Evolutionary conservation across 2,329 filamentous ascomycete species (phyloP).

Genomic region (Blumeriella jaapii): DNA sequence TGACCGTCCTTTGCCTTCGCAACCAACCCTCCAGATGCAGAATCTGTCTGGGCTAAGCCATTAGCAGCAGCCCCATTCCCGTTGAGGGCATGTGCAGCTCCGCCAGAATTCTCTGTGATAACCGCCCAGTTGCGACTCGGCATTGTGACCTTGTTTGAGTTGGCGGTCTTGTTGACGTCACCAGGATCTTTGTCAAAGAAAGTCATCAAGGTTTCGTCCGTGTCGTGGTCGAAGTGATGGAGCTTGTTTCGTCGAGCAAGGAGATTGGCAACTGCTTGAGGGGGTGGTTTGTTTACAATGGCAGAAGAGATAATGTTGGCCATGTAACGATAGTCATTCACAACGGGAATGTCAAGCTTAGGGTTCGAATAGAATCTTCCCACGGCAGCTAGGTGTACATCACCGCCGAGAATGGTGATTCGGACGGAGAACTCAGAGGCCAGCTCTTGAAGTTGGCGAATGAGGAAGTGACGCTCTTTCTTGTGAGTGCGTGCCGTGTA

Average conservation of each 20-base stretch:
- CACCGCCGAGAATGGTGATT: constrained; percentile 84
- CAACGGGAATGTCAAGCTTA: constrained; percentile 61
- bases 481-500: constrained; percentile 92
- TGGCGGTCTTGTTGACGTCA: constrained; percentile 57
- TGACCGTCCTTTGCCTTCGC: constrained; percentile 52
- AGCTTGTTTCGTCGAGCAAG: constrained; percentile 83
- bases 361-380: constrained; percentile 93
- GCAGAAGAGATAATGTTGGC: constrained; percentile 88
- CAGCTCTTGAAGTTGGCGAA: constrained; percentile 73
- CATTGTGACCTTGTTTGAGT: constrained; percentile 77
- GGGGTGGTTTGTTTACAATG: constrained; percentile 90
- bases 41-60: constrained; percentile 2
- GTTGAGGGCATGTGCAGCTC: constrained; percentile 28
- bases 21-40: constrained; percentile 11
- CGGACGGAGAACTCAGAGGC: constrained; percentile 80
- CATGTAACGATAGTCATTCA: constrained; percentile 88
- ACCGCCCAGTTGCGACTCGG: constrained; percentile 88
- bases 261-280: constrained; percentile 77
- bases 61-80: constrained; percentile 31
- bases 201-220: constrained; percentile 87
- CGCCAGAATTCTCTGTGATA: constrained; percentile 77
- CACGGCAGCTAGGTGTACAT: constrained; percentile 84
- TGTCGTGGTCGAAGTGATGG: constrained; percentile 56
- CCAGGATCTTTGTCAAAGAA: constrained; percentile 88
- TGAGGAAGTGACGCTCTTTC: constrained; percentile 65